These are phyloP conservation scores for Trametopsis cervina DNA, from an alignment of 768 basidiomycete genomes.

Conservation along the genomic window DNA sequence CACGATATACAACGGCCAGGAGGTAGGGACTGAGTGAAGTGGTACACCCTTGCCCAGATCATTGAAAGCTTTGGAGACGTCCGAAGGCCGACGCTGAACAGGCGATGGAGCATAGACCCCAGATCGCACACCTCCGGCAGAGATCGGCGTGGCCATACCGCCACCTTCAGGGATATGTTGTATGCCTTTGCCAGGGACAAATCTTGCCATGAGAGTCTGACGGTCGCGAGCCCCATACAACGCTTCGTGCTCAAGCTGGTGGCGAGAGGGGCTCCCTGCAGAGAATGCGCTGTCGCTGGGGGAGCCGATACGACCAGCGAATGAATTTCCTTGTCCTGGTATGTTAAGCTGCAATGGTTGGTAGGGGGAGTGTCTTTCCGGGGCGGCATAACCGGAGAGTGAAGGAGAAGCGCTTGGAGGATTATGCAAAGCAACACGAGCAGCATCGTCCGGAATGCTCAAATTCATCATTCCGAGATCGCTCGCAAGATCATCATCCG, in stretches of 20 bases:
- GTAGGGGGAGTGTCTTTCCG: conserved; percentile 49
- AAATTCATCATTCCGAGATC: conserved; percentile 61
- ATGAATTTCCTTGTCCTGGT: conserved; percentile 34
- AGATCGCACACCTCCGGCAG: conserved; percentile 33
- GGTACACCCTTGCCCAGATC: conserved; percentile 89
- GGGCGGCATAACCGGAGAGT: conserved; percentile 63
- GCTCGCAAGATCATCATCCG: conserved; percentile 75
- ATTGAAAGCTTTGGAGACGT: conserved; percentile 30
- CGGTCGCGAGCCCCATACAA: conserved; percentile 22
- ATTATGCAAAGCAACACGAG: conserved; percentile 37
- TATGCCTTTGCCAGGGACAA: conserved; percentile 59
- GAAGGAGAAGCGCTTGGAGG: conserved; percentile 68
- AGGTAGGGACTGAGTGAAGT: conserved; percentile 71
- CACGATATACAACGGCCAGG: conserved; percentile 91
- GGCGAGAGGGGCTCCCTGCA: conserved; percentile 39
- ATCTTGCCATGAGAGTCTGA: conserved; percentile 45
- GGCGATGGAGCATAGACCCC: conserved; percentile 11
- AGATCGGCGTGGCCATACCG: conserved; percentile 47
- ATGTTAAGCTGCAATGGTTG: conserved; percentile 58
- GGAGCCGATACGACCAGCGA: conserved; percentile 44
- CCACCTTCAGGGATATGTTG: conserved; percentile 42
- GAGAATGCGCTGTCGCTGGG: conserved; percentile 59
- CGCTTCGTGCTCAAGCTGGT: conserved; percentile 39
- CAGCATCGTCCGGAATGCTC: conserved; percentile 34
- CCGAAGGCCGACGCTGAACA: conserved; percentile 33